A percentile compares a stretch with the other conserved stretches of the same genome.
Conservation (phyloP, 371 early-diverging fungal species). For the Choanephora cucurbitarum region DNA sequence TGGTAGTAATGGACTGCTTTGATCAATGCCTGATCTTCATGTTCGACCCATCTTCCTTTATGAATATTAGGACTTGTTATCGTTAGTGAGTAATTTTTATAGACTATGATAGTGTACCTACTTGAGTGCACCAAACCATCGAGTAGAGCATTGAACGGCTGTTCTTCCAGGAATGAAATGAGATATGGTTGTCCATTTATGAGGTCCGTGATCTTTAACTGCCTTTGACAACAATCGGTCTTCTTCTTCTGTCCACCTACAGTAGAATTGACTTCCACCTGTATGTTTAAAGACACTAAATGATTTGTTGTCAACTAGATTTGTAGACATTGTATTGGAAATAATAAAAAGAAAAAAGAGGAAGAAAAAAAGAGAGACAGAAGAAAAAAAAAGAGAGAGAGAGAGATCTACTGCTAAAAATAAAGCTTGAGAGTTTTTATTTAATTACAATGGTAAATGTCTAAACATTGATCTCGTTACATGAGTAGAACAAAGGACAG, state of each 20-base stretch:
- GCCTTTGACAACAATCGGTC: conserved; percentile 25
- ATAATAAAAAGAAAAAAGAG: too few relatives aligned
- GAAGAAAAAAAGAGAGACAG: too few relatives aligned
- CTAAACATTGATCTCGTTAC: too few relatives aligned
- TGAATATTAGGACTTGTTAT: conserved; percentile 45
- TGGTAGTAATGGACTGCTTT: conserved; percentile 25
- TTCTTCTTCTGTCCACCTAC: conserved; percentile 34
- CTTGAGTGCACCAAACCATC: conserved; percentile 57
- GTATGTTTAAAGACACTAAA: conserved; percentile 22
- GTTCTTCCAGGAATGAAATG: conserved; percentile 48
- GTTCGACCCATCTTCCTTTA: conserved; percentile 58
- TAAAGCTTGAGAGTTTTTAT: too few relatives aligned
- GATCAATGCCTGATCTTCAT: conserved; percentile 51
- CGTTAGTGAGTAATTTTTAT: neutral
- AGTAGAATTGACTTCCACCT: conserved; percentile 14
- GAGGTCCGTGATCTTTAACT: conserved; percentile 30
- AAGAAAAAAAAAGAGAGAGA: too few relatives aligned
- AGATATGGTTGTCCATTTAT: conserved; percentile 55
- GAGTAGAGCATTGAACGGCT: conserved; percentile 55
- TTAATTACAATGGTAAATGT: too few relatives aligned
- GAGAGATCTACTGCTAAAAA: too few relatives aligned
- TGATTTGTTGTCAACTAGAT: too few relatives aligned
- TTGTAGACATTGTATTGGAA: too few relatives aligned
- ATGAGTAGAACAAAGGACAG: too few relatives aligned
- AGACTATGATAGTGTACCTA: conserved; percentile 5